Conservation (phyloP, 768 basidiomycete genomes). For the Psilocybe subaeruginosa region DNA sequence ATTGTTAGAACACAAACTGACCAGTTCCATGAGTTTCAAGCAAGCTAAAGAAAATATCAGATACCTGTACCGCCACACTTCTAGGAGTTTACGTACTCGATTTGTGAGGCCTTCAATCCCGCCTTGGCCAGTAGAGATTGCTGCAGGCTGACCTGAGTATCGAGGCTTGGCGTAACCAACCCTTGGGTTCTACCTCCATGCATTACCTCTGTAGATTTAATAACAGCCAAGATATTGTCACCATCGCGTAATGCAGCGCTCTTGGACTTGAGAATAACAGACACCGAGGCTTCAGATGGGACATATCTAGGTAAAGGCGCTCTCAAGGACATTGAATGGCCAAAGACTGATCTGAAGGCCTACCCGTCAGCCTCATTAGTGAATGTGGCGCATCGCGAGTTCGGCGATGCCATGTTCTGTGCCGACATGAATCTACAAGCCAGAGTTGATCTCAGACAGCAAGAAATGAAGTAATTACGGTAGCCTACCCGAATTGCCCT, state of each 20-base stretch:
- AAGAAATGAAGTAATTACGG: background rate
- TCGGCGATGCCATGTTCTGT: conserved; percentile 33
- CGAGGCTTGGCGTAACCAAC: conserved; percentile 29
- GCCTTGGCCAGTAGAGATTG: conserved; percentile 24
- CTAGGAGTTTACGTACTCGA: conserved; percentile 26
- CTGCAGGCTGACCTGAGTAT: conserved; percentile 28
- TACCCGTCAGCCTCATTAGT: conserved; percentile 36
- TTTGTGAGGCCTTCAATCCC: conserved; percentile 23
- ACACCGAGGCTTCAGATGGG: conserved; percentile 31
- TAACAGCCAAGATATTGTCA: conserved; percentile 28
- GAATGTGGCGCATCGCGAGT: conserved; percentile 36
- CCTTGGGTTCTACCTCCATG: conserved; percentile 35
- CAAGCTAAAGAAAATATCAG: conserved; percentile 19
- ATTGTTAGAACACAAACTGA: background rate
- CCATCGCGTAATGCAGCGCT: conserved; percentile 31
- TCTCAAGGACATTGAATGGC: background rate
- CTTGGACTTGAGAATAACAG: conserved; percentile 32
- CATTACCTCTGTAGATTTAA: conserved; percentile 28
- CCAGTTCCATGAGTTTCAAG: conserved; percentile 35
- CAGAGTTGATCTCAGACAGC: background rate
- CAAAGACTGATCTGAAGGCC: background rate
- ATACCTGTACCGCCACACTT: background rate
- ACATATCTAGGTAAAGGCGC: conserved; percentile 24
- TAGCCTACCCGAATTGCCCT: conserved; percentile 25
- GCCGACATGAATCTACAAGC: conserved; percentile 30